A percentile compares a stretch with the other conserved stretches of the same genome.
Conservation (phyloP, 2,329 filamentous ascomycete genomes). For the Diplocarpon mali region DNA sequence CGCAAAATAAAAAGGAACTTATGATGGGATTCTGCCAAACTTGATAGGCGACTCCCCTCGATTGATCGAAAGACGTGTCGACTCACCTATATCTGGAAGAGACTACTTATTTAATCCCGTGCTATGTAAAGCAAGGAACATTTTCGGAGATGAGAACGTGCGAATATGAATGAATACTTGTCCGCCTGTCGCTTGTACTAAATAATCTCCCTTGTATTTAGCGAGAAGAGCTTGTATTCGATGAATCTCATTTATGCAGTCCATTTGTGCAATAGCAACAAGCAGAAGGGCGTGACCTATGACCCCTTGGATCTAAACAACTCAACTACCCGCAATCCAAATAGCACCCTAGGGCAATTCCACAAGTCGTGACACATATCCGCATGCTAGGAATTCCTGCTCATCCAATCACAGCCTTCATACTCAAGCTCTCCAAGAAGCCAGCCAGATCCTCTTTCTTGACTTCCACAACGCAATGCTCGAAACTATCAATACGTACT, state of each 20-base stretch:
- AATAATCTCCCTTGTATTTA: conserved; percentile 29
- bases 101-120: too few relatives aligned
- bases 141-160: too few relatives aligned
- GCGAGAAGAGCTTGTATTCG: conserved; percentile 30
- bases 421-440: conserved; percentile 84
- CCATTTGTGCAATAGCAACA: background rate
- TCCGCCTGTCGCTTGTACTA: too few relatives aligned
- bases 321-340: background rate
- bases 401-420: conserved; percentile 71
- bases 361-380: conserved; percentile 18
- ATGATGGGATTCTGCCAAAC: too few relatives aligned
- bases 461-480: conserved; percentile 96
- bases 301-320: conserved; percentile 1
- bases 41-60: too few relatives aligned
- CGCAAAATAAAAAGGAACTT: too few relatives aligned
- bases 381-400: conserved; percentile 5
- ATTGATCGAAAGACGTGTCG: too few relatives aligned
- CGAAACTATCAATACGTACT: conserved; percentile 90
- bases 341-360: background rate
- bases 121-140: too few relatives aligned
- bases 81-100: too few relatives aligned
- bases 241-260: background rate
- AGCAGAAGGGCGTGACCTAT: background rate
- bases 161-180: too few relatives aligned
- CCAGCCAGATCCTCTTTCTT: conserved; percentile 85